Base-by-base conservation (phyloP, 805 yeast genomes). In the Kuraishia floccosa region DNA sequence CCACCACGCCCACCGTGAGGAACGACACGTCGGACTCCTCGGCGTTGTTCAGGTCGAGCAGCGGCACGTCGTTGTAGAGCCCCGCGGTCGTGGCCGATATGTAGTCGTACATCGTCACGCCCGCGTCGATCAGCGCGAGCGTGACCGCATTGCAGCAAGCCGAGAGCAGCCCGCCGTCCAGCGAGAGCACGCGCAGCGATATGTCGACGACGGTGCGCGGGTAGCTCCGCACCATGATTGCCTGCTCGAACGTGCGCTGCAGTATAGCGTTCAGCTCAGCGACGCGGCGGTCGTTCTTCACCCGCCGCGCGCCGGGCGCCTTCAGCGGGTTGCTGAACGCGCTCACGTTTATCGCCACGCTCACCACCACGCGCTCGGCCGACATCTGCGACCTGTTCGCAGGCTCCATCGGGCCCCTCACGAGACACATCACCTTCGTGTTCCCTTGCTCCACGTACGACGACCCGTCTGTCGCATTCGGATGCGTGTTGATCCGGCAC, bases 331-430 rank as follows among this genome's bases (percentile, higher is more conserved):
- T 65, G 30, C 72, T 71, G 13, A 89, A 56, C 35, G 67, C 66
- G n/a, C n/a, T n/a, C n/a, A n/a, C n/a, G n/a, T n/a, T n/a, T 8
- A 89, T 76, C 11, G 65, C 70, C 12, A 89, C 54, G 2, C 70
- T 60, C 1, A 94, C 91, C n/a, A n/a, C n/a, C n/a, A n/a, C 27
- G 60, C 61, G 4, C 65, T 59, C 2, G 65, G 52, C 34, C 67
- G 65, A 15, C 63, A 38, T 43, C 35, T 72, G 73, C 9, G 78
- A 59, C 30, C 76, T 61, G 24, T 58, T 39, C 6, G 63, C 56
- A 1, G 95, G 94, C 47, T 89, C 97, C 60, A 70, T 74, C 2
- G 98, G 98, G 1, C 98, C 98, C 36, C 72, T 71, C 3, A 89
- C 85, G 42, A 77, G 65, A 41, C 96, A 84, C 18, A 86, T 69